A percentile compares a stretch with the other conserved stretches of the same genome.
These are phyloP conservation scores for Strigomonas culicis DNA, from an alignment of 208 protist species.

Conservation along the genomic window DNA sequence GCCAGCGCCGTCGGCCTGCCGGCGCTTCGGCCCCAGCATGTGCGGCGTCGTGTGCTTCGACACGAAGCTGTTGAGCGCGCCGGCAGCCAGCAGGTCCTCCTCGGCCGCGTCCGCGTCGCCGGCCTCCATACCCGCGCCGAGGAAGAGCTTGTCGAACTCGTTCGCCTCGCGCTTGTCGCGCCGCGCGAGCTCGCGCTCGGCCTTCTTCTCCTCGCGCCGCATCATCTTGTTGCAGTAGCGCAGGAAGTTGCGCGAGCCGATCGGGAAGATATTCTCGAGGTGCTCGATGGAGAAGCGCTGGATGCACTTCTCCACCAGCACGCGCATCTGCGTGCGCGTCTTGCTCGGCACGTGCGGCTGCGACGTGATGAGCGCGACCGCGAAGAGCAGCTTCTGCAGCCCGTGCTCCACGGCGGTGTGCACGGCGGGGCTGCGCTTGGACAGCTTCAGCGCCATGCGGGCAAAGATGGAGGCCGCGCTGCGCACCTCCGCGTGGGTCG, in stretches of 20 bases:
- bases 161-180: constrained; percentile 52
- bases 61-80: constrained; percentile 75
- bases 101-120: constrained; percentile 41
- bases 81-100: constrained; percentile 70
- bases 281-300: constrained; percentile 71
- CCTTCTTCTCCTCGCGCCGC: constrained; percentile 77
- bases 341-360: constrained; percentile 75
- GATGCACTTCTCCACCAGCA: constrained; percentile 81
- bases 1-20: not conserved
- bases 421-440: constrained; percentile 63
- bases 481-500: constrained; percentile 55
- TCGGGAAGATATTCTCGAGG: constrained; percentile 79
- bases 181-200: constrained; percentile 52
- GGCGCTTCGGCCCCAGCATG: constrained; percentile 9
- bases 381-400: constrained; percentile 67
- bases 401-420: constrained; percentile 44
- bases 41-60: constrained; percentile 37
- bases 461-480: constrained; percentile 70
- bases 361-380: constrained; percentile 79
- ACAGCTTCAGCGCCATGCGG: constrained; percentile 79
- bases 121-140: constrained; percentile 56
- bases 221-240: constrained; percentile 85
- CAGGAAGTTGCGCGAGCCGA: constrained; percentile 85
- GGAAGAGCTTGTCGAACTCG: constrained; percentile 82
- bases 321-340: constrained; percentile 77